A percentile compares a stretch with the other conserved stretches of the same genome.
phyloP scores from a whole-genome alignment of 2,329 filamentous ascomycete species.

The Karstenula rhodostoma region DNA sequence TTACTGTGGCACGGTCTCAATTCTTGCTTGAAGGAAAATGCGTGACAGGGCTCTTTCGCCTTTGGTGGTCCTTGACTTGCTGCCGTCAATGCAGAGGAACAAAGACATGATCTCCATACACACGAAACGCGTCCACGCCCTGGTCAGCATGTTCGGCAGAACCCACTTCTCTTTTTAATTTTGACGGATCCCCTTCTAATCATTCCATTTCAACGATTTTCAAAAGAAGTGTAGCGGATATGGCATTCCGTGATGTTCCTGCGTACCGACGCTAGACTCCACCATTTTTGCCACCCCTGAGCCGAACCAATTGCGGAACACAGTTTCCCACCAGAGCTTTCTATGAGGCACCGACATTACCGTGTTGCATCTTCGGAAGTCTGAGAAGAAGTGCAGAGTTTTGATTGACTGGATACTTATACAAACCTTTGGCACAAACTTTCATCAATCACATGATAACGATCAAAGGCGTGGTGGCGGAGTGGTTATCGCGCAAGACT shows the following conservation, averaged over 20 bases:
- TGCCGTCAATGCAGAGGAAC: no score
- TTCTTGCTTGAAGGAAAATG: background rate
- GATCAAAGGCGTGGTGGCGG: conserved; percentile 44
- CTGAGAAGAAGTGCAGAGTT: background rate
- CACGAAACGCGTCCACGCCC: no score
- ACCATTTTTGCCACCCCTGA: background rate
- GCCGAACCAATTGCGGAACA: background rate
- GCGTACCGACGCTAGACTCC: background rate
- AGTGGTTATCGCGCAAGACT: conserved; percentile 53
- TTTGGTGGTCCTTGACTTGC: no score
- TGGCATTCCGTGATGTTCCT: background rate
- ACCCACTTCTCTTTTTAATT: no score
- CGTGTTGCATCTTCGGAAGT: no score
- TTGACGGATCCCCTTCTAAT: no score
- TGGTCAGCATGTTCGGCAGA: no score
- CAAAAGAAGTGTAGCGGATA: background rate
- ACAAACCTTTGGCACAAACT: background rate
- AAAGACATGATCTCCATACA: no score
- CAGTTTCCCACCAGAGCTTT: background rate
- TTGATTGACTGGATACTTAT: background rate
- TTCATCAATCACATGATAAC: conserved; percentile 5
- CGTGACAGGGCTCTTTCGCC: background rate
- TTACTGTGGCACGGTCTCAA: background rate
- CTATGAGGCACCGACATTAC: background rate
- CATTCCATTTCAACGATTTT: no score